These are phyloP conservation scores for Domatiomyces globalis DNA, from an alignment of 2,329 filamentous ascomycete genomes.

Conservation along the genomic window DNA sequence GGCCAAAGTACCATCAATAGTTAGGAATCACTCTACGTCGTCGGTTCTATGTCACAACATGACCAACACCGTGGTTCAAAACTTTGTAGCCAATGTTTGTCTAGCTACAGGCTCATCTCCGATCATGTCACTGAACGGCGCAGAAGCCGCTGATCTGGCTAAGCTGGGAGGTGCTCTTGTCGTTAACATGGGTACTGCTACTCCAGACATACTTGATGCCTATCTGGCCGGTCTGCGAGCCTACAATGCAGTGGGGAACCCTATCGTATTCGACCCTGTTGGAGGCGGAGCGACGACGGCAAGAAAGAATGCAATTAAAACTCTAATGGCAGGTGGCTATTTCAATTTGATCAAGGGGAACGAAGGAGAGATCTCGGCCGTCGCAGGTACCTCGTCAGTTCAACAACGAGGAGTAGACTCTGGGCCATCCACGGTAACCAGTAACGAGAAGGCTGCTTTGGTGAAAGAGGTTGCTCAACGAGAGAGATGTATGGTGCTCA, in stretches of 20 bases:
- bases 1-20: constrained; percentile 31
- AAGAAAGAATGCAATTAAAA: constrained; percentile 55
- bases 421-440: constrained; percentile 39
- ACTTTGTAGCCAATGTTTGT: constrained; percentile 84
- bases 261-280: constrained; percentile 77
- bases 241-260: constrained; percentile 64
- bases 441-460: constrained; percentile 45
- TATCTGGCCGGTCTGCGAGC: constrained; percentile 61
- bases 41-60: constrained; percentile 85
- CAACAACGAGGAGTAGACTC: constrained; percentile 80
- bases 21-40: constrained; percentile 46
- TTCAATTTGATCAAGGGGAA: constrained; percentile 91
- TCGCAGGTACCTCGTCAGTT: constrained; percentile 42
- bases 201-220: constrained; percentile 55
- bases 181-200: constrained; percentile 90
- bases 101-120: constrained; percentile 68
- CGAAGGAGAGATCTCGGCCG: constrained; percentile 68
- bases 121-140: constrained; percentile 83
- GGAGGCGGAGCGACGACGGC: constrained; percentile 72
- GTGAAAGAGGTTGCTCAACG: constrained; percentile 52
- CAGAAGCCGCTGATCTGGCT: constrained; percentile 70
- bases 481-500: constrained; percentile 58
- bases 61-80: constrained; percentile 92
- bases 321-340: constrained; percentile 58
- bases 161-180: constrained; percentile 64